phyloP scores from a whole-genome alignment of 2,329 filamentous ascomycete genomes.

The Phoma sp. region DNA sequence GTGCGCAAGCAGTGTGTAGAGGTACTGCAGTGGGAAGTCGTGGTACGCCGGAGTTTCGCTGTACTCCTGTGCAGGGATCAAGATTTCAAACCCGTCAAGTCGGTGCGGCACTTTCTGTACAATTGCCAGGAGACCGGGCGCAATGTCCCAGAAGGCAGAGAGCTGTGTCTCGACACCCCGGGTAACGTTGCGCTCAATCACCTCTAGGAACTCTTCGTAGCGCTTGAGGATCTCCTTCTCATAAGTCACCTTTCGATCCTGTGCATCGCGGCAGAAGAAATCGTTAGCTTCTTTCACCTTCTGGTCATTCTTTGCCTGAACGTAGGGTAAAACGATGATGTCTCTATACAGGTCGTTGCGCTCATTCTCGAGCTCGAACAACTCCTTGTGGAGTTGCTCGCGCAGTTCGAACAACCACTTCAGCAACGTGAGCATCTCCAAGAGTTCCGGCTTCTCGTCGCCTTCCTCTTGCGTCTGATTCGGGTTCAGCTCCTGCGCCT shows the following conservation, averaged over 20 bases:
- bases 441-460: conserved; percentile 89
- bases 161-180: conserved; percentile 90
- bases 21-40: conserved; percentile 84
- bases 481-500: conserved; percentile 71
- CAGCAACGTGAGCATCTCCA: conserved; percentile 91
- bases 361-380: conserved; percentile 83
- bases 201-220: conserved; percentile 75
- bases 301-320: conserved; percentile 72
- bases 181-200: conserved; percentile 84
- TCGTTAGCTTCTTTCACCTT: conserved; percentile 79
- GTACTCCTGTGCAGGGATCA: conserved; percentile 79
- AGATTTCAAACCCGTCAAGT: conserved; percentile 68
- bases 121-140: conserved; percentile 77
- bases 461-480: conserved; percentile 93
- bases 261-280: conserved; percentile 83
- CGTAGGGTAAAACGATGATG: conserved; percentile 82
- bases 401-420: conserved; percentile 97
- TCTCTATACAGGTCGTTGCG: conserved; percentile 86
- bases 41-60: conserved; percentile 85
- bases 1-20: conserved; percentile 83
- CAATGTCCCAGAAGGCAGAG: conserved; percentile 97
- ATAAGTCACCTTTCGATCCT: conserved; percentile 73
- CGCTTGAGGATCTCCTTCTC: conserved; percentile 75
- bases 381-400: conserved; percentile 83
- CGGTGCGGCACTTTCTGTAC: conserved; percentile 77